Evolutionary conservation across 1,284 basidiomycete genomes (phyloP).

Genomic region (Agaricales sp.): DNA sequence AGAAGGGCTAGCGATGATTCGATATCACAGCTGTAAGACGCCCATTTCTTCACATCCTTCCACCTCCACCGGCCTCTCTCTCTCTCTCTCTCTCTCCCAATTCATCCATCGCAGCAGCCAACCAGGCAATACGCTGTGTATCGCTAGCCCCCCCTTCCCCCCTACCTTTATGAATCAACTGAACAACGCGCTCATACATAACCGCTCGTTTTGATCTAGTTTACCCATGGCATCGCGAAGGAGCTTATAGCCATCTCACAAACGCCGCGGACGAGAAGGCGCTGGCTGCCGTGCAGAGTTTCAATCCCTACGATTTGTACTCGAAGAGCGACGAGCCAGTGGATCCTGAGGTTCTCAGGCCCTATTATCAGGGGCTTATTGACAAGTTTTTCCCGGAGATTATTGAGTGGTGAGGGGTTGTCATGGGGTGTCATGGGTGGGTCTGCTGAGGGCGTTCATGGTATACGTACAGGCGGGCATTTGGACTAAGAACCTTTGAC

Average conservation of each 20-base stretch:
- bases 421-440: no score
- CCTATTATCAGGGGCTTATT: conserved; percentile 79
- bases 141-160: no score
- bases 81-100: conserved; percentile 1
- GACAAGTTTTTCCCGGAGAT: conserved; percentile 76
- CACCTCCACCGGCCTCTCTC: conserved; percentile 70
- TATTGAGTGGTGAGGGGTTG: conserved; percentile 68
- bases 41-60: no score
- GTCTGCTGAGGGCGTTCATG: no score
- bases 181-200: no score
- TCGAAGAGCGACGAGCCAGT: conserved; percentile 76
- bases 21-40: conserved; percentile 74
- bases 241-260: conserved; percentile 72
- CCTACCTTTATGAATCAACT: no score
- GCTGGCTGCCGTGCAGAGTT: conserved; percentile 62
- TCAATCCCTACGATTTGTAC: conserved; percentile 89
- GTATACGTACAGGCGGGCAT: no score
- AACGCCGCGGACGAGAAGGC: conserved; percentile 54
- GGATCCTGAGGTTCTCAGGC: conserved; percentile 51
- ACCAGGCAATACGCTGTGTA: no score
- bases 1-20: conserved; percentile 84
- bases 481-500: no score
- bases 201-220: no score
- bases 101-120: not conserved
- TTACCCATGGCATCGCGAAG: conserved; percentile 74